Conservation (phyloP, 2,329 filamentous ascomycete genomes). For the Penicillium corylophilum region DNA sequence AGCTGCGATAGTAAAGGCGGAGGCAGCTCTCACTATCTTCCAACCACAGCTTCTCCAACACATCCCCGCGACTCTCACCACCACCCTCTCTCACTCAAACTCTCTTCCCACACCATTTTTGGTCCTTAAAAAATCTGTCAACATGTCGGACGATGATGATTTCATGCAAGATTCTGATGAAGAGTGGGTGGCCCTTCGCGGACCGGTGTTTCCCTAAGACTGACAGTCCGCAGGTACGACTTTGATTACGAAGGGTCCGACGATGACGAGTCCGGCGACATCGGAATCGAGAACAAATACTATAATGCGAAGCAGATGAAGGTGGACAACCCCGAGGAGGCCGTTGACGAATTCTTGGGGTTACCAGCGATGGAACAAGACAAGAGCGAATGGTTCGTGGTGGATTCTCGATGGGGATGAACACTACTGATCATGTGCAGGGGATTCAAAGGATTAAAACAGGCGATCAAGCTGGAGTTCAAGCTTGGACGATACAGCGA, state of each 20-base stretch:
- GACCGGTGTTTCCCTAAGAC: conserved; percentile 1
- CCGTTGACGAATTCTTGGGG: conserved; percentile 87
- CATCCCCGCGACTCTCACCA: conserved; percentile 10
- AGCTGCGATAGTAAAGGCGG: conserved; percentile 15
- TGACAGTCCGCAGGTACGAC: conserved; percentile 65
- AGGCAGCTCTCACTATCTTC: conserved; percentile 13
- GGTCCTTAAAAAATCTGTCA: background rate
- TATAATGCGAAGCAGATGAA: conserved; percentile 99
- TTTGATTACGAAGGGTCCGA: conserved; percentile 97
- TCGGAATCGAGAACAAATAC: conserved; percentile 99
- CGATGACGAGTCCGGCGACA: conserved; percentile 81
- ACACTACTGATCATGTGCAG: conserved; percentile 29
- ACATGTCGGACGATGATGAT: conserved; percentile 81
- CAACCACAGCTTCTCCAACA: conserved; percentile 22
- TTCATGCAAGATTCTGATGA: conserved; percentile 93
- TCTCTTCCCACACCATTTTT: conserved; percentile 1
- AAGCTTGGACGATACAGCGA: conserved; percentile 84
- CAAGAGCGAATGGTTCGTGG: conserved; percentile 81
- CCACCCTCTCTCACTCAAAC: background rate
- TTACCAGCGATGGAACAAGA: conserved; percentile 81
- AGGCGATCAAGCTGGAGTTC: conserved; percentile 96
- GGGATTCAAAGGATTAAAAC: conserved; percentile 96
- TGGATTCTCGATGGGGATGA: background rate
- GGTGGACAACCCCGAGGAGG: conserved; percentile 77
- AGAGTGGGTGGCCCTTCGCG: conserved; percentile 57